A percentile compares a stretch with the other conserved stretches of the same genome.
Conservation (phyloP, 2,329 filamentous ascomycete species). For the Tolypocladium endophyticum region DNA sequence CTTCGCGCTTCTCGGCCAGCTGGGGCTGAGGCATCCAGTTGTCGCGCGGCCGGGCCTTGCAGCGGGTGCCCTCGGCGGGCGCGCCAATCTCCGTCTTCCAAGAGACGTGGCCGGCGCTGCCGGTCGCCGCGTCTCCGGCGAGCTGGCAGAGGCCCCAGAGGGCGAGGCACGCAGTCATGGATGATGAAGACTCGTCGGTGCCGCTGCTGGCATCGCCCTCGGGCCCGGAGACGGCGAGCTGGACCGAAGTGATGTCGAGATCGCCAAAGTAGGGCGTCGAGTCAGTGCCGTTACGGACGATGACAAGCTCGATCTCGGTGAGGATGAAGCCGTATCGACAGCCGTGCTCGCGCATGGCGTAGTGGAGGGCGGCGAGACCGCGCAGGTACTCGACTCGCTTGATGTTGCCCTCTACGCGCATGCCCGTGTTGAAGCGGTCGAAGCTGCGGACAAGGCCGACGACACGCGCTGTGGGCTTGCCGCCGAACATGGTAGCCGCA, state of each 20-base stretch:
- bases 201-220: constrained; percentile 13
- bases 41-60: constrained; percentile 61
- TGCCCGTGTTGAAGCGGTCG: constrained; percentile 89
- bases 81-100: constrained; percentile 67
- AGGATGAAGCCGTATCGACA: constrained; percentile 94
- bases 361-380: constrained; percentile 75
- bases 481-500: constrained; percentile 40
- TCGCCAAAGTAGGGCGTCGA: constrained; percentile 77
- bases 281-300: constrained; percentile 70
- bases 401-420: constrained; percentile 76
- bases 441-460: constrained; percentile 86
- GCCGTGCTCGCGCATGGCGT: constrained; percentile 85
- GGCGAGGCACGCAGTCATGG: constrained; percentile 61
- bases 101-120: constrained; percentile 39
- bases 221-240: constrained; percentile 35
- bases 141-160: constrained; percentile 71
- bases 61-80: constrained; percentile 60
- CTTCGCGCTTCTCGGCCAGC: constrained; percentile 64
- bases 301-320: constrained; percentile 88
- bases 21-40: constrained; percentile 66
- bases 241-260: constrained; percentile 60
- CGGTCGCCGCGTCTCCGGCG: constrained; percentile 41
- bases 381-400: constrained; percentile 84
- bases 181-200: constrained; percentile 22
- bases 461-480: constrained; percentile 45